A percentile compares a stretch with the other conserved stretches of the same genome.
phyloP scores from a whole-genome alignment of 257 asterid species.

The Paraleonurus japonicus region DNA sequence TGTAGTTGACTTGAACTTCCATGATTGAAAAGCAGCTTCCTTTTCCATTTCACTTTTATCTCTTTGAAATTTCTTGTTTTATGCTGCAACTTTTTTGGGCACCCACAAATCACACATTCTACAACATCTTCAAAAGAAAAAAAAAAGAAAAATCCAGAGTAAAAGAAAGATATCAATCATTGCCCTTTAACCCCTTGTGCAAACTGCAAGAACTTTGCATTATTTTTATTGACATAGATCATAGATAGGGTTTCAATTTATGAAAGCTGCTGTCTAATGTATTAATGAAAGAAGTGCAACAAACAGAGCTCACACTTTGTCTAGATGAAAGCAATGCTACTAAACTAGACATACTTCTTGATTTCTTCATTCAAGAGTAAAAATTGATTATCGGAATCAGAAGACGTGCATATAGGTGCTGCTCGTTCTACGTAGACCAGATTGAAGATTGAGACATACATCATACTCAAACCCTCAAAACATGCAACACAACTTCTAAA shows the following conservation, averaged over 20 bases:
- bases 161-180: neutral
- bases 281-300: no score
- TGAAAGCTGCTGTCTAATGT: no score
- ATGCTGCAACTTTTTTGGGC: constrained; percentile 25
- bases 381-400: no score
- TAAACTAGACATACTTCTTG: no score
- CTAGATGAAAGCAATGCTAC: no score
- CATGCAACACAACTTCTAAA: constrained; percentile 1
- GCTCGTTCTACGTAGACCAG: no score
- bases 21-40: constrained; percentile 25
- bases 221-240: neutral
- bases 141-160: neutral
- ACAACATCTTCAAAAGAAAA: neutral
- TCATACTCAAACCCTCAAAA: constrained; percentile 14
- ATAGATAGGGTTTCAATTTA: neutral
- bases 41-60: constrained; percentile 22
- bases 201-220: neutral
- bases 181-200: neutral
- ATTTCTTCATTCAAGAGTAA: no score
- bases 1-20: constrained; percentile 30
- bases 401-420: no score
- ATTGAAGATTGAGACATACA: neutral
- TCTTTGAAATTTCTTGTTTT: constrained; percentile 23
- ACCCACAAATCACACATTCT: neutral
- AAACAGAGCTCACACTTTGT: no score